Evolutionary conservation across 2,329 filamentous ascomycete genomes (phyloP), one percentile per base, ranked within the genome.

Genomic region (Drechmeria coniospora): DNA sequence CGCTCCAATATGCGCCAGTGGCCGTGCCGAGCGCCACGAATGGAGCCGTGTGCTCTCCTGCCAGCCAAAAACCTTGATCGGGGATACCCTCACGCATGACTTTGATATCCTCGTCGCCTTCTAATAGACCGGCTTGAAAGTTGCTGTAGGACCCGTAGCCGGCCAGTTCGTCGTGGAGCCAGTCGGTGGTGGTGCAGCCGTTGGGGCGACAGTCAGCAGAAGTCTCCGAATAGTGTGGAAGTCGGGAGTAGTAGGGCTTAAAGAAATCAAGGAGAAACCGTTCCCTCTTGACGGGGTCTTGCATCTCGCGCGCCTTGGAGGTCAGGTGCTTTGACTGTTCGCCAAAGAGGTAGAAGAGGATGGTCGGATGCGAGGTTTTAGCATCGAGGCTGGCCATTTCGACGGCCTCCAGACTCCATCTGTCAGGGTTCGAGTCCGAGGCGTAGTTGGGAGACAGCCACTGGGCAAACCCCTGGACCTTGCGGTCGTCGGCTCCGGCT

Each of bases 1-100:
- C 86, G 47, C 79, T 83, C 82, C 82, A 92, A 50, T 83, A 94
- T 8, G 87, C 87, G 1, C 87, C 87, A 1, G 83, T 92, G 9
- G 77, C 79, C 4, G 86, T 94, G 0, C 86, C 87, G 35, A 94
- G 51, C 8, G 80, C 84, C 16, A 92, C 74, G 56, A 93, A 92
- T 4, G 86, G 84, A 30, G 82, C 77, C 14, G 83, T 92, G 54
- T 93, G 84, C 54, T 93, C 84, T 0, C 84, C 84, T 0, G 84
- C 84, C 38, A 93, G 62, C 84, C 84, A 93, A 7, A 93, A 46
- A 0, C 79, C 74, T 14, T 71, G 57, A 9, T 70, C 71, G 1
- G 74, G 74, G 37, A 79, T 40, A 1, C 76, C 75, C 22, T 65
- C 54, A 3, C 73, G 57, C 53, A 82, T 67, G 3, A 49, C 52